Base-by-base conservation (phyloP, 2,329 filamentous ascomycete genomes). In the Fusarium sp. region DNA sequence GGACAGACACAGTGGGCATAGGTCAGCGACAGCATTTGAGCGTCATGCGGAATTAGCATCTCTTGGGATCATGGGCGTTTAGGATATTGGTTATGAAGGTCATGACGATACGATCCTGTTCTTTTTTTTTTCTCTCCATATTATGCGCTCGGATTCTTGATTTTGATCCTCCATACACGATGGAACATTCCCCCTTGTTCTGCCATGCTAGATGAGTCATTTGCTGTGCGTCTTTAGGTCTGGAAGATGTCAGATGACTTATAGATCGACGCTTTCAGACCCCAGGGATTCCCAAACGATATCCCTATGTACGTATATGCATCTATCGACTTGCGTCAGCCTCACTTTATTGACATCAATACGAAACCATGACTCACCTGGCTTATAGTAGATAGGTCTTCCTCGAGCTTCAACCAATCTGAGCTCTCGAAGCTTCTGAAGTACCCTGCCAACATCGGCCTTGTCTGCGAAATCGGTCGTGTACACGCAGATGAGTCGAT, bases 361-460 rank as follows among this genome's bases (percentile, higher is more conserved):
- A 51, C 18, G 35, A 26, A 45, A 63, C 28, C 47, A 70, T 54
- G 17, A 89, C 81, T 85, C 80, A 87, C 92, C 91, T 75, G 88
- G 89, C 79, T 97, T 97, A 84, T 97, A 97, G 80, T 94, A 96
- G 56, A 96, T 90, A 2, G 85, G 83, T 51, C 83, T 84, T 8
- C 81, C 81, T 55, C 73, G 82, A 26, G 80, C 68, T 39, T 84
- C 84, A 57, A 92, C 85, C 42, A 96, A 82, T 13, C 87, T 90
- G 66, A 95, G 83, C 63, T 90, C 85, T 57, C 87, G 87, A 70
- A 97, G 81, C 73, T 85, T 87, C 66, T 85, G 79, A 44, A 96
- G 83, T 8, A 97, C 92, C 48, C 92, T 87, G 35, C 85, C 86
- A 11, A 97, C 88, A 79, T 97, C 94, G 8, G 86, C 83, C 58